Percentiles rank a stretch among this genome's conserved stretches.
These are phyloP conservation scores for Boletus patriciae DNA, from an alignment of 768 basidiomycete species.

Conservation along the genomic window DNA sequence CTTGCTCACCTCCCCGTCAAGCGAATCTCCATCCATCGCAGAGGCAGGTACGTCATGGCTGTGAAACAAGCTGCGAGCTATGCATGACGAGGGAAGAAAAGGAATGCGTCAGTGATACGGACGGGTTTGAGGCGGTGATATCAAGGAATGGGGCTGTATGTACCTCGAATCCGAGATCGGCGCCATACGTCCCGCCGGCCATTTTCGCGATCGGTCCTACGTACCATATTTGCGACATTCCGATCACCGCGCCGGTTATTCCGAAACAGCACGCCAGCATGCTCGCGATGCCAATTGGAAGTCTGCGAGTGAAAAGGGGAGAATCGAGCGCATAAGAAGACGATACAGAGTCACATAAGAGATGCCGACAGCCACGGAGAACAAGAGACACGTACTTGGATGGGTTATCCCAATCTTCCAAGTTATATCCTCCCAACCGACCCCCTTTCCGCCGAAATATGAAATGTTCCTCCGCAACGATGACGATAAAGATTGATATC, in stretches of 20 bases:
- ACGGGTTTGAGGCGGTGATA: background rate
- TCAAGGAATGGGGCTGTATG: no score
- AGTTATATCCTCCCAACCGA: conserved; percentile 49
- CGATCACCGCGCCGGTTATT: conserved; percentile 47
- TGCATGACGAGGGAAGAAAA: background rate
- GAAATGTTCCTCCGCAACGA: conserved; percentile 47
- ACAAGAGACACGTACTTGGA: conserved; percentile 31
- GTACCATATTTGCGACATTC: conserved; percentile 56
- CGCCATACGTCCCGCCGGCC: conserved; percentile 44
- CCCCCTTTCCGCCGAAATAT: conserved; percentile 44
- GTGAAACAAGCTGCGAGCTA: conserved; percentile 48
- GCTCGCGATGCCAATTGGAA: conserved; percentile 52
- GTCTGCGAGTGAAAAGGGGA: conserved; percentile 21
- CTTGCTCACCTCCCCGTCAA: conserved; percentile 31
- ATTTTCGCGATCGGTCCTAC: conserved; percentile 47
- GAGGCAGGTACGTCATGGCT: conserved; percentile 45
- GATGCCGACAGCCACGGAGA: background rate
- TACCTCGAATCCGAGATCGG: conserved; percentile 57
- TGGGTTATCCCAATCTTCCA: conserved; percentile 48
- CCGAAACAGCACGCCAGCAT: conserved; percentile 48
- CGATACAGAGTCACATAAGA: no score
- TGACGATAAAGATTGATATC: conserved; percentile 47
- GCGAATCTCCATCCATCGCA: conserved; percentile 50
- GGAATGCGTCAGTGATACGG: background rate
- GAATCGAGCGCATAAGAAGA: background rate